phyloP scores from a whole-genome alignment of 768 basidiomycete genomes.

The Tricholoma furcatifolium region DNA sequence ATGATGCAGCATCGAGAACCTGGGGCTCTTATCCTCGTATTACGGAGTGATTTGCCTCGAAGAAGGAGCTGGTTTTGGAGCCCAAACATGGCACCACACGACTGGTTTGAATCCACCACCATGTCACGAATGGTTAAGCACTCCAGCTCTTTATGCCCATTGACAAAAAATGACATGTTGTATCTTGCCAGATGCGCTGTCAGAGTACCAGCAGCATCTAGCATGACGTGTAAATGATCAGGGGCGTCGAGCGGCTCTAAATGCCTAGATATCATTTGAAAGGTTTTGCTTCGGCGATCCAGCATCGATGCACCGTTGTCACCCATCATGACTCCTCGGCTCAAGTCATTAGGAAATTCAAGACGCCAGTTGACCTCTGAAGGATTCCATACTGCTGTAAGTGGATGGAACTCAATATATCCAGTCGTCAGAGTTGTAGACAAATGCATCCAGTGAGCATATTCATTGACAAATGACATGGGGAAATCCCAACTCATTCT shows the following conservation, averaged over 20 bases:
- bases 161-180: constrained; percentile 38
- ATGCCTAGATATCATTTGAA: constrained; percentile 19
- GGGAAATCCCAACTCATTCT: constrained; percentile 26
- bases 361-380: constrained; percentile 27
- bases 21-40: constrained; percentile 15
- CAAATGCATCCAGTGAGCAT: constrained; percentile 34
- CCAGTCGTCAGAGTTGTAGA: constrained; percentile 1
- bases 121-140: constrained; percentile 40
- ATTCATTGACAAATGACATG: constrained; percentile 22
- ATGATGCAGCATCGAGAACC: constrained; percentile 34
- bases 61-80: constrained; percentile 40
- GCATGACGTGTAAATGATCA: constrained; percentile 15
- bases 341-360: constrained; percentile 9
- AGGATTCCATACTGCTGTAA: constrained; percentile 25
- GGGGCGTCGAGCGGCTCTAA: constrained; percentile 20
- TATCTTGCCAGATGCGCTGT: constrained; percentile 39
- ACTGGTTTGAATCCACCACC: constrained; percentile 40
- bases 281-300: constrained; percentile 26
- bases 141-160: constrained; percentile 30
- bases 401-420: constrained; percentile 31
- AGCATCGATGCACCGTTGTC: constrained; percentile 14
- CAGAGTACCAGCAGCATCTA: constrained; percentile 14
- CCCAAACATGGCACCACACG: constrained; percentile 43
- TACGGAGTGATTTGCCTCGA: constrained; percentile 16
- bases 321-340: constrained; percentile 13